Evolutionary conservation across 306 rosid genomes (phyloP), one percentile per base, ranked within the genome.

Genomic region (Quercus berberidifolia): DNA sequence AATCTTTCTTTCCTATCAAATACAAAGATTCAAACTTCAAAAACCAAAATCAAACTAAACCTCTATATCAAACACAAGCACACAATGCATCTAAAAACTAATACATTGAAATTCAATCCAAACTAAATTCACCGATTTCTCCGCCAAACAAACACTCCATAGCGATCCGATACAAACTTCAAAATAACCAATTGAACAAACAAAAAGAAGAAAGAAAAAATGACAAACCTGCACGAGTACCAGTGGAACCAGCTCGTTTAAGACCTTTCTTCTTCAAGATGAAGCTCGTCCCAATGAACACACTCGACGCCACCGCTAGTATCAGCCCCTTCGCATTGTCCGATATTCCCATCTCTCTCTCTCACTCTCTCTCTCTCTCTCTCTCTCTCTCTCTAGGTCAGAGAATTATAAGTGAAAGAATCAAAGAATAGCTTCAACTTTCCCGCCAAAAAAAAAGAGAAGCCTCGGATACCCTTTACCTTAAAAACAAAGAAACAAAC

Each of bases 241-340:
- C 99, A 38, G 77, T 77, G 6, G 92, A 83, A 59, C 86, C 97
- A 59, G 99, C 97, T 43, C 85, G 90, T 83, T 94, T 91, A 70
- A 94, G 99, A 46, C 99, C 99, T 46, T 91, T 94, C 91, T 92
- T 94, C 94, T 94, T 94, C 88, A 94, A 79, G 85, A 94, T 94
- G 80, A 94, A 94, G 78, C 99, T 94, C 1, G 95, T 62, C 7
- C 99, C 99, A 2, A 91, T 90, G 88, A 94, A 94, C 57, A 81
- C 96, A 74, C 98, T 94, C 5, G 99, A 94, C 19, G 85, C 86
- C 88, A 94, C 70, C 0, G 97, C 99, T 2, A 94, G 88, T 52
- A 91, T 74, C 81, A 94, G 56, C 2, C 99, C 98, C 72, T 84
- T 92, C 38, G 73, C 58, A 57, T 94, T 94, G 78, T 94, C 97